phyloP scores from a whole-genome alignment of 2,329 filamentous ascomycete genomes.

The Gaeumannomyces tritici region DNA sequence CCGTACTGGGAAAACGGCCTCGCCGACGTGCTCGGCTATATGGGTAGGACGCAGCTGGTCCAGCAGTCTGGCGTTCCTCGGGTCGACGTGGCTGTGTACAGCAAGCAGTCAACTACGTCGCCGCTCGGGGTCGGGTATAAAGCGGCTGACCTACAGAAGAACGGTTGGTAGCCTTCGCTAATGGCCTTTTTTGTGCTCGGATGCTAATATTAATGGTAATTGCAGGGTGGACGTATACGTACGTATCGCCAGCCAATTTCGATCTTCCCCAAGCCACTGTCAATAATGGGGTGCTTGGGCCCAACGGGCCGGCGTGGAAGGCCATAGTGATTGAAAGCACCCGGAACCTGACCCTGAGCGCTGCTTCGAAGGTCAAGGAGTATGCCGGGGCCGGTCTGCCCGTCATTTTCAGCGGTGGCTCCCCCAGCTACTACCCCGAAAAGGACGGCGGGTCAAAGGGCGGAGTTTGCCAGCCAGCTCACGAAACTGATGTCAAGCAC shows the following conservation, averaged over 20 bases:
- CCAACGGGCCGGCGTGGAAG: conserved; percentile 27
- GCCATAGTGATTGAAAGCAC: conserved; percentile 28
- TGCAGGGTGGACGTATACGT: conserved; percentile 30
- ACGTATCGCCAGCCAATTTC: conserved; percentile 34
- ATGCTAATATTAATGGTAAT: background rate
- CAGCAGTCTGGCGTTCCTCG: conserved; percentile 27
- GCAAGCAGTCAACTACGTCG: conserved; percentile 10
- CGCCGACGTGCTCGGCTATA: conserved; percentile 23
- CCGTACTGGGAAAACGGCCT: conserved; percentile 29
- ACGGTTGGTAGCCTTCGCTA: conserved; percentile 3
- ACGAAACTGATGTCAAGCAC: conserved; percentile 14
- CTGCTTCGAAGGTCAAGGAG: conserved; percentile 20
- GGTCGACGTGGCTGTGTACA: conserved; percentile 30
- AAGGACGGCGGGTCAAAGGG: no score
- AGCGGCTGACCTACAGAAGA: conserved; percentile 4
- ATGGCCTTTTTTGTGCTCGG: background rate
- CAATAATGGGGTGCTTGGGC: conserved; percentile 23
- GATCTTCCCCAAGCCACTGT: conserved; percentile 26
- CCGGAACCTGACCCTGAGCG: conserved; percentile 31
- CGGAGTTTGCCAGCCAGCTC: background rate
- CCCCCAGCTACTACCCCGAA: no score
- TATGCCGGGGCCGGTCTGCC: conserved; percentile 29
- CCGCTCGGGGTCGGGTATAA: conserved; percentile 2
- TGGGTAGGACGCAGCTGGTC: conserved; percentile 25
- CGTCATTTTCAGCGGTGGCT: conserved; percentile 27